These are phyloP conservation scores for Fusarium succisae DNA, from an alignment of 2,329 filamentous ascomycete species.

Conservation along the genomic window DNA sequence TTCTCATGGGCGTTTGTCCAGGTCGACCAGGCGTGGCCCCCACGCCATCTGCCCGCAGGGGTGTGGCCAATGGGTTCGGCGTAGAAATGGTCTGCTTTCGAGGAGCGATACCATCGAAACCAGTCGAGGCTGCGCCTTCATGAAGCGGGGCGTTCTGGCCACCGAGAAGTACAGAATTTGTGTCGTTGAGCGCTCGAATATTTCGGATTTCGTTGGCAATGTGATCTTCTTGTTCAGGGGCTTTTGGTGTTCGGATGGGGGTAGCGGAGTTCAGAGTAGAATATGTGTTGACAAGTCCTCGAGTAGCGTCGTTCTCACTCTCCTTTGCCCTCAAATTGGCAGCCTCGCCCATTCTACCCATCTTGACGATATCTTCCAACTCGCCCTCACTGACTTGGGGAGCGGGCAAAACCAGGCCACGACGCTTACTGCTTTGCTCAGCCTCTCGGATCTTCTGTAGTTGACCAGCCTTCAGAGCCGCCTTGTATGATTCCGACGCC, in stretches of 20 bases:
- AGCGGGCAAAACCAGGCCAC: slow-evolving; percentile 81
- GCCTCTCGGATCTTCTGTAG: slow-evolving; percentile 95
- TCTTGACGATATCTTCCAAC: slow-evolving; percentile 97
- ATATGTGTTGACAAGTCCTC: slow-evolving; percentile 89
- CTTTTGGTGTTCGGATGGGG: slow-evolving; percentile 91
- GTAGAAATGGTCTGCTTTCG: slow-evolving; percentile 85
- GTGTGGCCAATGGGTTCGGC: slow-evolving; percentile 94
- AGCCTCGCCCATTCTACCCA: slow-evolving; percentile 92
- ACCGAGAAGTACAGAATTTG: slow-evolving; percentile 90
- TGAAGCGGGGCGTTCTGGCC: slow-evolving; percentile 92
- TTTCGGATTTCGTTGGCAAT: slow-evolving; percentile 97
- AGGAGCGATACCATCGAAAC: slow-evolving; percentile 86
- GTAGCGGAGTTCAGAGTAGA: slow-evolving; percentile 80
- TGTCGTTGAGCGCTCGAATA: slow-evolving; percentile 90
- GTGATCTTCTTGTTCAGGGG: slow-evolving; percentile 90
- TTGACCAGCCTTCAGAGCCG: slow-evolving; percentile 91
- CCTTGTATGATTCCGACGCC: slow-evolving; percentile 81
- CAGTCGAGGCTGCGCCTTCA: slow-evolving; percentile 83
- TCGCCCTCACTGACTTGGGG: slow-evolving; percentile 94
- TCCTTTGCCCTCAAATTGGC: slow-evolving; percentile 79
- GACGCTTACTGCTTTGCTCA: slow-evolving; percentile 94
- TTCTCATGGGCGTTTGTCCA: slow-evolving; percentile 86
- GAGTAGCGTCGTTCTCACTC: slow-evolving; percentile 85
- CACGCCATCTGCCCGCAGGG: slow-evolving; percentile 73
- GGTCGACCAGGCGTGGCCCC: slow-evolving; percentile 75